These are phyloP conservation scores for Penicillium sp. DNA, from an alignment of 2,329 filamentous ascomycete genomes.

Conservation along the genomic window DNA sequence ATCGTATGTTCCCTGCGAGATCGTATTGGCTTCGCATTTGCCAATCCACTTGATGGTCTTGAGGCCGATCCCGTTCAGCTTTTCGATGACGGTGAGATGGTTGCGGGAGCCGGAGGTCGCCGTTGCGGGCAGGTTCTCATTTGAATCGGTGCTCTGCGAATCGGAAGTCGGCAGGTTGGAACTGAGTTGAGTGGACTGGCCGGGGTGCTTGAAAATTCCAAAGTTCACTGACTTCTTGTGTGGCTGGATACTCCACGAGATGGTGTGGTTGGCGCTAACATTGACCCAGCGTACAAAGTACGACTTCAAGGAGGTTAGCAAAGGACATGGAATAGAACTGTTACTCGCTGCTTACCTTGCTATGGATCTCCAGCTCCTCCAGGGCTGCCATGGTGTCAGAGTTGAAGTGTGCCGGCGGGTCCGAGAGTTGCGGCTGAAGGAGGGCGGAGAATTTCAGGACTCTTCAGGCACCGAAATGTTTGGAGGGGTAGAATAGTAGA, in stretches of 20 bases:
- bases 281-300: conserved; percentile 98
- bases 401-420: conserved; percentile 11
- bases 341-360: conserved; percentile 65
- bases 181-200: conserved; percentile 54
- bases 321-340: background rate
- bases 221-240: conserved; percentile 99
- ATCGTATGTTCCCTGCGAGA: conserved; percentile 83
- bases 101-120: conserved; percentile 46
- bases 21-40: conserved; percentile 94
- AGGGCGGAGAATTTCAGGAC: background rate
- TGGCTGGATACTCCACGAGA: conserved; percentile 96
- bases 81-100: conserved; percentile 66
- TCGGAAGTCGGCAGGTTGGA: conserved; percentile 42
- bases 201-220: conserved; percentile 94
- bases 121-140: conserved; percentile 32
- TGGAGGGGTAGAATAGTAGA: background rate
- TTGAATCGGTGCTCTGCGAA: conserved; percentile 37
- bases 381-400: conserved; percentile 72
- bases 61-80: conserved; percentile 57
- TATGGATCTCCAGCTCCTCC: conserved; percentile 95
- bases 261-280: conserved; percentile 81
- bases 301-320: conserved; percentile 55
- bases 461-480: background rate
- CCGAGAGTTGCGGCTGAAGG: conserved; percentile 20
- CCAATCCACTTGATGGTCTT: conserved; percentile 72